These are phyloP conservation scores for Gossypium raimondii DNA, from an alignment of 345 rosid species.

Conservation along the genomic window DNA sequence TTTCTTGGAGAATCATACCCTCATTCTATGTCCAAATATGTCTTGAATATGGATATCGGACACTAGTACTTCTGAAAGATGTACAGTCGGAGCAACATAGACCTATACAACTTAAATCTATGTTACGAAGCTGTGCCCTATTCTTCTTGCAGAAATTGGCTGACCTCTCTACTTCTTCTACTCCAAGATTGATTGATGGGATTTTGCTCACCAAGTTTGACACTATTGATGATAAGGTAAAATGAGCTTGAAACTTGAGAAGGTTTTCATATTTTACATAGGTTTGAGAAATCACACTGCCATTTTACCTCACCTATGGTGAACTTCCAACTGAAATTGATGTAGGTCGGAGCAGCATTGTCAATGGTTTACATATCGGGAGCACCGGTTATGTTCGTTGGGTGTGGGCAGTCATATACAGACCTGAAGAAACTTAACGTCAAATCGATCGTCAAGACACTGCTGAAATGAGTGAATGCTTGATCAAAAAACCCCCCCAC, in stretches of 20 bases:
- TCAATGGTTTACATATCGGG: slow-evolving; percentile 97
- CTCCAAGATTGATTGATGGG: slow-evolving; percentile 81
- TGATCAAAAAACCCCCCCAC: not conserved
- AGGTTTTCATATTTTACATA: not conserved
- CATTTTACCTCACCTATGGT: not conserved
- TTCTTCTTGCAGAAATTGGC: slow-evolving; percentile 66
- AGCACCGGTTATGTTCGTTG: slow-evolving; percentile 99
- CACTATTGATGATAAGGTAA: slow-evolving; percentile 94
- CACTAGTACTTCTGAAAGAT: not conserved
- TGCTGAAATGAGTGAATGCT: slow-evolving; percentile 57
- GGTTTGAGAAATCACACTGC: not conserved
- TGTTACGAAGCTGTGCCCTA: slow-evolving; percentile 3
- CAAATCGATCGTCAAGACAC: slow-evolving; percentile 83
- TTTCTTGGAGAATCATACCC: not conserved
- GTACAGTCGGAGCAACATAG: not conserved
- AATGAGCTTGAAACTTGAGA: not conserved
- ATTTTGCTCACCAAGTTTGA: slow-evolving; percentile 93
- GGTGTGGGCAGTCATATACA: slow-evolving; percentile 94
- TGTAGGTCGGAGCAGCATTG: slow-evolving; percentile 93
- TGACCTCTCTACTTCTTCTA: slow-evolving; percentile 73
- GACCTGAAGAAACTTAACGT: slow-evolving; percentile 90
- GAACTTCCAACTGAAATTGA: not conserved
- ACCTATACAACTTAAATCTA: not conserved
- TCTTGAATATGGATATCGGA: not conserved
- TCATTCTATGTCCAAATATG: not conserved